These are phyloP conservation scores for Quillaja saponaria DNA, from an alignment of 306 rosid genomes.

Conservation along the genomic window DNA sequence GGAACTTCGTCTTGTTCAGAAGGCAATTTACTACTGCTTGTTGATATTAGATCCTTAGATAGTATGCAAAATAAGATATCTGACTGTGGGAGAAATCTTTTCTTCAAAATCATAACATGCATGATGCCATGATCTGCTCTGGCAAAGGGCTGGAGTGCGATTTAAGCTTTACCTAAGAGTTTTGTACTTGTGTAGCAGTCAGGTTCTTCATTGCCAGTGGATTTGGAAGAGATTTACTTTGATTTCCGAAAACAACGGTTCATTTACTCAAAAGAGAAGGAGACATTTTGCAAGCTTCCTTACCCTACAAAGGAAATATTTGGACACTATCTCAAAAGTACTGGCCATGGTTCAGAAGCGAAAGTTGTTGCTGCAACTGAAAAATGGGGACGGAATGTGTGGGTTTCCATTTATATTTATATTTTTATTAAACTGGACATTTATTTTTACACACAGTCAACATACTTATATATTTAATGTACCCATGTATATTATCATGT, in stretches of 20 bases:
- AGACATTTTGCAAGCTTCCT: slow-evolving; percentile 78
- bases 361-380: slow-evolving; percentile 76
- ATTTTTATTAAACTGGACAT: no score
- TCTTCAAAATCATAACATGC: no score
- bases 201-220: slow-evolving; percentile 56
- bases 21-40: no score
- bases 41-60: no score
- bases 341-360: slow-evolving; percentile 91
- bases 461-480: no score
- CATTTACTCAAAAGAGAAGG: slow-evolving; percentile 70
- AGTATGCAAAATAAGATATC: no score
- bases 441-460: no score
- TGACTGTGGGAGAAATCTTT: no score
- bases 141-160: neutral
- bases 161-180: slow-evolving; percentile 14
- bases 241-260: slow-evolving; percentile 93
- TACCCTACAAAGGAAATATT: slow-evolving; percentile 90
- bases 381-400: slow-evolving; percentile 97
- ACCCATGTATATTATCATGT: no score
- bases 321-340: slow-evolving; percentile 73
- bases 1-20: no score
- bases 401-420: slow-evolving; percentile 43
- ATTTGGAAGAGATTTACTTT: slow-evolving; percentile 82
- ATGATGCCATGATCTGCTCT: no score
- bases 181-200: slow-evolving; percentile 55